Evolutionary conservation across 345 rosid genomes (phyloP), one percentile per base, ranked within the genome.

Genomic region (Eucalyptus viminalis): DNA sequence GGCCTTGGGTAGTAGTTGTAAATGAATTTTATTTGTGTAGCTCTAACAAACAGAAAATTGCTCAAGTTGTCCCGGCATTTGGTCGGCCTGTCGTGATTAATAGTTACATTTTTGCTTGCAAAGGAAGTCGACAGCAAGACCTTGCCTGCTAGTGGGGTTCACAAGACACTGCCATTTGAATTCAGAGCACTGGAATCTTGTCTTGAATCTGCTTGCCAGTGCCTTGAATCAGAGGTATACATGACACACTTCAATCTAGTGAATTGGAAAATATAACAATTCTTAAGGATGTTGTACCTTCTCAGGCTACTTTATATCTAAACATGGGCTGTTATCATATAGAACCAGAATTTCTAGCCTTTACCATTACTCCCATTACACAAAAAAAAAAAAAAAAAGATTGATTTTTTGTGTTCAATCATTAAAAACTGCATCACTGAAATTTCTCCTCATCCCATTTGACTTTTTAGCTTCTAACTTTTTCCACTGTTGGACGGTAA

Each of bases 111-210:
- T 86, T 49, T 86, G 44, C 87, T n/a, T 49, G 29, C 14, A 16
- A 86, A 86, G 58, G 87, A n/a, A 50, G 86, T 87, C 29, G 13
- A 29, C 5, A 27, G 53, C 29, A 80, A 2, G 51, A 54, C 89
- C 80, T 72, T 7, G 86, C 50, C 86, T 6, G 69, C 44, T 19
- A 44, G 45, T 44, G 83, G 24, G 49, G 91, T 92, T 88, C 91
- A 92, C 11, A 96, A 94, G 92, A 92, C 90, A 60, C 88, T 93
- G 91, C 95, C 97, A 3, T 95, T 96, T 87, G 97, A 96, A 92
- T 95, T 96, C 89, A 92, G 93, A 89, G 97, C 97, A 31, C 93
- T 95, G 37, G 98, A 96, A 91, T 95, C 97, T 49, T 95, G 96
- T 91, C 98, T 96, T 86, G 97, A 95, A 91, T 93, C 95, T 89